phyloP scores from a whole-genome alignment of 768 basidiomycete species.

The Artomyces pyxidatus region DNA sequence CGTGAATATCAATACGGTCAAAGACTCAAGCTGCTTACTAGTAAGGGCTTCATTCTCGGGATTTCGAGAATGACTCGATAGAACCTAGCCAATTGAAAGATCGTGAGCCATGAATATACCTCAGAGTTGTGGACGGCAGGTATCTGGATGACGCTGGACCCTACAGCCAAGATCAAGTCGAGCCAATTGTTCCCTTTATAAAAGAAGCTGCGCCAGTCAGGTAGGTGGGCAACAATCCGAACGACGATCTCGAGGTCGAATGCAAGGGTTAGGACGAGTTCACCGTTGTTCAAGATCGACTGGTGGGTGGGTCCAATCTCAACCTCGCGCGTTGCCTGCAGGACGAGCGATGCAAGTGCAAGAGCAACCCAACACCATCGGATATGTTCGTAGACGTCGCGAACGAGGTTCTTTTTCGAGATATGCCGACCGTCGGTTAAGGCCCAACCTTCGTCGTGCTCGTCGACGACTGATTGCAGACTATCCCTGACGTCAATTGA shows the following conservation, averaged over 20 bases:
- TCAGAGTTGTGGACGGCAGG: slow-evolving; percentile 58
- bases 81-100: slow-evolving; percentile 80
- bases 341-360: slow-evolving; percentile 58
- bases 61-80: slow-evolving; percentile 88
- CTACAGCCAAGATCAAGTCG: slow-evolving; percentile 69
- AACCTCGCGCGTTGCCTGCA: slow-evolving; percentile 64
- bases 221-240: slow-evolving; percentile 61
- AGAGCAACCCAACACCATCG: slow-evolving; percentile 71
- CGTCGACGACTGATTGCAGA: slow-evolving; percentile 36
- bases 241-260: slow-evolving; percentile 87
- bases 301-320: slow-evolving; percentile 39
- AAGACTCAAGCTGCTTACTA: slow-evolving; percentile 41
- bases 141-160: slow-evolving; percentile 75
- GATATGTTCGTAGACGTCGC: slow-evolving; percentile 48
- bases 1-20: slow-evolving; percentile 4
- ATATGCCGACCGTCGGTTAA: slow-evolving; percentile 36
- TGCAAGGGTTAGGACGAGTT: slow-evolving; percentile 68
- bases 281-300: slow-evolving; percentile 49
- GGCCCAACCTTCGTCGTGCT: slow-evolving; percentile 59
- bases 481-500: too few species aligned
- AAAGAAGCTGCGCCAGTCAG: slow-evolving; percentile 81
- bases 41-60: slow-evolving; percentile 80
- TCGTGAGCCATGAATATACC: slow-evolving; percentile 83
- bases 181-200: slow-evolving; percentile 52
- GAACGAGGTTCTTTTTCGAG: slow-evolving; percentile 38